Percentiles rank a stretch among this genome's conserved stretches.
These are phyloP conservation scores for Austroboletus novae-zelandiae DNA, from an alignment of 1,284 basidiomycete species.

Conservation along the genomic window DNA sequence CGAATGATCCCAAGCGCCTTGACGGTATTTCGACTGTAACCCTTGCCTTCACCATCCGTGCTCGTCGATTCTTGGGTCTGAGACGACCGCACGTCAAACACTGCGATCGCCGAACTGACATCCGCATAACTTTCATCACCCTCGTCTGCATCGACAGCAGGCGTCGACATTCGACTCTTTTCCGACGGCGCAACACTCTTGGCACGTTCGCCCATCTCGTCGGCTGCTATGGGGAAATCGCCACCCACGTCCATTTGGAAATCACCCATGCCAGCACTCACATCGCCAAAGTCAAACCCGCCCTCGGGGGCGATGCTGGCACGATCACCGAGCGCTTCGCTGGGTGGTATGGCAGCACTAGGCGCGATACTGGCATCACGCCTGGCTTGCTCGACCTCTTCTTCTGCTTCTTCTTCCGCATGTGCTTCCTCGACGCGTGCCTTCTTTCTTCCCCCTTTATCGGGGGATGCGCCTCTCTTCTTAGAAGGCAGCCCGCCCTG, in stretches of 20 bases:
- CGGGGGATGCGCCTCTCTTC: conserved; percentile 52
- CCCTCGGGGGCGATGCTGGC: conserved; percentile 52
- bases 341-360: conserved; percentile 52
- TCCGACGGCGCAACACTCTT: conserved; percentile 46
- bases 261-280: conserved; percentile 53
- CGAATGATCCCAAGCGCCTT: conserved; percentile 86
- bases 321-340: conserved; percentile 49
- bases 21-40: conserved; percentile 87
- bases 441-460: conserved; percentile 61
- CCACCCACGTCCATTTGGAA: conserved; percentile 59
- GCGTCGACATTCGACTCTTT: conserved; percentile 67
- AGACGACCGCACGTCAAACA: conserved; percentile 73
- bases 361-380: conserved; percentile 61
- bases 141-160: conserved; percentile 62
- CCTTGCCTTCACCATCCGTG: conserved; percentile 57
- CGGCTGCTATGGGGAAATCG: conserved; percentile 31
- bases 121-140: conserved; percentile 65
- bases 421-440: conserved; percentile 50
- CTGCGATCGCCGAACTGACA: conserved; percentile 72
- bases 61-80: conserved; percentile 44
- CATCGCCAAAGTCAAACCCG: conserved; percentile 57
- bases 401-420: conserved; percentile 38
- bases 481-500: conserved; percentile 46
- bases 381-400: conserved; percentile 67
- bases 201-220: conserved; percentile 31